These are phyloP conservation scores for Oligophagozyma castellii DNA, from an alignment of 1,139 yeast genomes.

Conservation along the genomic window DNA sequence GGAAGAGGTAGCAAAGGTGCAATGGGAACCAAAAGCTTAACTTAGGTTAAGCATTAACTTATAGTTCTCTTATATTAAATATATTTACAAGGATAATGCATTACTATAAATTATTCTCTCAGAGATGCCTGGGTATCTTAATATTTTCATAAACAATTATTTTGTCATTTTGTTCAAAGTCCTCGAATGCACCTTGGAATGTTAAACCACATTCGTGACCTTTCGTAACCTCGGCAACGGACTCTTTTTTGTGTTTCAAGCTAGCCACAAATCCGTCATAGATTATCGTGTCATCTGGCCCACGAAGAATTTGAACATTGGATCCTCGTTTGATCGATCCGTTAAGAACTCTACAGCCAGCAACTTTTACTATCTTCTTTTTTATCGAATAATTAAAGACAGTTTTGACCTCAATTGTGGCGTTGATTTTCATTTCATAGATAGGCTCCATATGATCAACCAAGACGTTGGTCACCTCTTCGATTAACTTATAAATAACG, in stretches of 20 bases:
- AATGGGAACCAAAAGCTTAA: slow-evolving; percentile 53
- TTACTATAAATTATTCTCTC: slow-evolving; percentile 11
- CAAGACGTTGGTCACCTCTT: slow-evolving; percentile 60
- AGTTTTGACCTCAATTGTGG: slow-evolving; percentile 59
- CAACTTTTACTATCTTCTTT: slow-evolving; percentile 46
- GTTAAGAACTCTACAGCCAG: slow-evolving; percentile 74
- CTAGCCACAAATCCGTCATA: slow-evolving; percentile 61
- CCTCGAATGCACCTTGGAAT: slow-evolving; percentile 51
- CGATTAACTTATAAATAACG: slow-evolving; percentile 78
- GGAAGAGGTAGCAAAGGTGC: slow-evolving; percentile 89
- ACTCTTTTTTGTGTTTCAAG: slow-evolving; percentile 74
- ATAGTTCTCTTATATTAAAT: slow-evolving; percentile 1
- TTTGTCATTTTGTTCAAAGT: slow-evolving; percentile 60
- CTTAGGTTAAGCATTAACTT: not conserved
- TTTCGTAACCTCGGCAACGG: slow-evolving; percentile 61
- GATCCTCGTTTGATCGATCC: slow-evolving; percentile 56
- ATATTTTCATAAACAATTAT: slow-evolving; percentile 65
- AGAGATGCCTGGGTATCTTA: slow-evolving; percentile 55
- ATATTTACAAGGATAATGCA: slow-evolving; percentile 1
- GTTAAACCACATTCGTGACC: slow-evolving; percentile 87
- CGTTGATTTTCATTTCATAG: slow-evolving; percentile 50
- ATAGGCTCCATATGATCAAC: slow-evolving; percentile 51
- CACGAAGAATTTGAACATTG: slow-evolving; percentile 50
- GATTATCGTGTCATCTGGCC: slow-evolving; percentile 32
- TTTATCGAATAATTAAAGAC: slow-evolving; percentile 53